A percentile compares a stretch with the other conserved stretches of the same genome.
Evolutionary conservation across 208 protist species (phyloP).

Genomic region (Kentomonas sorsogonicus): DNA sequence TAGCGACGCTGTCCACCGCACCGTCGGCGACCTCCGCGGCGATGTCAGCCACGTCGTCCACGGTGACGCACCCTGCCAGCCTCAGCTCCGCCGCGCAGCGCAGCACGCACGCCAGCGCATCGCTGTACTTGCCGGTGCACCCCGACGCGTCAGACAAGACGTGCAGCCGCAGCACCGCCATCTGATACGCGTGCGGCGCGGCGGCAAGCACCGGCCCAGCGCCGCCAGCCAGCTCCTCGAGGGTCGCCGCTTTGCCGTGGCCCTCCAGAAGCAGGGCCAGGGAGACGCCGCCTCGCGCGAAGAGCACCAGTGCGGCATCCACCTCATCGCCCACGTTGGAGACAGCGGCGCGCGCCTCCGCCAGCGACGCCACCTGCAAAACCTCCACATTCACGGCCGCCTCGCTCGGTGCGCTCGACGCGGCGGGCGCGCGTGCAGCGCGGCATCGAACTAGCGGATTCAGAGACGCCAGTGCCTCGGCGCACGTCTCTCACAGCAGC

Average conservation of each 20-base stretch:
- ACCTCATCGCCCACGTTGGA: neutral
- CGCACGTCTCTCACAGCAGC: too few species aligned
- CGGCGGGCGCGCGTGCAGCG: too few species aligned
- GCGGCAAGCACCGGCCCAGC: slow-evolving; percentile 12
- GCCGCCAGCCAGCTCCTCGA: slow-evolving; percentile 33
- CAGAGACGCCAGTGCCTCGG: too few species aligned
- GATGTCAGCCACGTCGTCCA: slow-evolving; percentile 20
- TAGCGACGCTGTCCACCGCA: too few species aligned
- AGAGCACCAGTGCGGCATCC: slow-evolving; percentile 17
- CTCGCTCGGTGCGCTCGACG: neutral
- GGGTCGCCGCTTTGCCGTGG: neutral
- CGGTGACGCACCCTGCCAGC: slow-evolving; percentile 22
- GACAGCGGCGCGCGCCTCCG: neutral
- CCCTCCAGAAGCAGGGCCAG: slow-evolving; percentile 33
- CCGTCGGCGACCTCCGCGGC: slow-evolving; percentile 26
- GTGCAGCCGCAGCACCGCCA: slow-evolving; percentile 25
- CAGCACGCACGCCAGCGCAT: neutral
- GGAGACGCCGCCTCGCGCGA: slow-evolving; percentile 9
- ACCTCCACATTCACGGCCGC: slow-evolving; percentile 11
- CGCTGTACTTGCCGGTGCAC: too few species aligned
- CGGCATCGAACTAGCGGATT: too few species aligned
- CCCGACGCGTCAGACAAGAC: slow-evolving; percentile 3
- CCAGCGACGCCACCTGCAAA: too few species aligned
- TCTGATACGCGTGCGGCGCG: slow-evolving; percentile 30
- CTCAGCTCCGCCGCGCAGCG: neutral